Evolutionary conservation across 345 rosid species (phyloP).

Genomic region (Acer negundo): DNA sequence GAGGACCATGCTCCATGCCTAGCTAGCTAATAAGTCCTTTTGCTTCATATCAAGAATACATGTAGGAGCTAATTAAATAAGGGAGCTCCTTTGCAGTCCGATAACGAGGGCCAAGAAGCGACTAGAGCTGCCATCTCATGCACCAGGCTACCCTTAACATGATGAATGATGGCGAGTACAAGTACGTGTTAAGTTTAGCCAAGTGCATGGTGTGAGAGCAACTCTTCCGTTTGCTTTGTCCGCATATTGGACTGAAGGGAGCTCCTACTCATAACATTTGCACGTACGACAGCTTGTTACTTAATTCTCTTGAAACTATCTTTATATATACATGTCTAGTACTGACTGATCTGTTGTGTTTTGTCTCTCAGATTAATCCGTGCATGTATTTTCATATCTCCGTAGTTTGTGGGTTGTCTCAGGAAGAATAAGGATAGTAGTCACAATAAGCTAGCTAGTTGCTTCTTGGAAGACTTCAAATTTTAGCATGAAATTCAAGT

Average conservation of each 20-base stretch:
- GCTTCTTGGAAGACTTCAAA: background rate
- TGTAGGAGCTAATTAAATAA: background rate
- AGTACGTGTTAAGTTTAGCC: slow-evolving; percentile 36
- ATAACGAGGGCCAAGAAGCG: slow-evolving; percentile 44
- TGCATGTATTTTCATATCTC: too few relatives aligned
- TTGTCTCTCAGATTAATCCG: background rate
- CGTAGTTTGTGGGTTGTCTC: background rate
- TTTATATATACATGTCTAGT: background rate
- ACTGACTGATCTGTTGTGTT: background rate
- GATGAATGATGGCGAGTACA: background rate
- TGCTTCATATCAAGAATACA: background rate
- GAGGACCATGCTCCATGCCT: background rate
- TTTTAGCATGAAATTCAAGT: too few relatives aligned
- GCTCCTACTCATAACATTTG: slow-evolving; percentile 29
- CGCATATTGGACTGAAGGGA: slow-evolving; percentile 79
- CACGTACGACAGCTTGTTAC: background rate
- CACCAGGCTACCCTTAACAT: slow-evolving; percentile 40
- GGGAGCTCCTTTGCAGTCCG: slow-evolving; percentile 66
- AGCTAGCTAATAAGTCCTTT: too few relatives aligned
- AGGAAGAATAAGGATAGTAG: too few relatives aligned
- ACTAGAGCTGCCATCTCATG: slow-evolving; percentile 74
- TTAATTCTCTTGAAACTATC: background rate
- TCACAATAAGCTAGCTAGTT: too few relatives aligned
- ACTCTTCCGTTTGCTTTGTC: slow-evolving; percentile 52
- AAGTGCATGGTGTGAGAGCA: slow-evolving; percentile 65